A percentile compares a stretch with the other conserved stretches of the same genome.
Conservation (phyloP, 805 yeast genomes). For the Candida stauntonica region DNA sequence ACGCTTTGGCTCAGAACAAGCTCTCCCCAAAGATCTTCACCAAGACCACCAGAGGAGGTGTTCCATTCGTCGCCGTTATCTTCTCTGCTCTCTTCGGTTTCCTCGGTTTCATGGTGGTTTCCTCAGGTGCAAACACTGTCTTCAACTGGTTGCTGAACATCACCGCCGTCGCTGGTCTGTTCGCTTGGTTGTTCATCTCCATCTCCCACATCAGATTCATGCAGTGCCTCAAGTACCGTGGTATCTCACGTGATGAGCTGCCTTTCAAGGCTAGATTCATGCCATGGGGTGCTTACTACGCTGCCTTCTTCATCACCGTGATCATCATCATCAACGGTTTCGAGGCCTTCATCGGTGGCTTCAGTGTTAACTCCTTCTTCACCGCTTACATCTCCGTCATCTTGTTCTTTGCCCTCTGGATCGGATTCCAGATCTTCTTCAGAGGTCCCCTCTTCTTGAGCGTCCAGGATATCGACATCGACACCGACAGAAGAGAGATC, state of each 20-base stretch:
- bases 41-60: conserved; percentile 51
- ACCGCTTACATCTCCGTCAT: conserved; percentile 69
- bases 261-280: conserved; percentile 72
- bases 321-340: conserved; percentile 73
- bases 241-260: conserved; percentile 60
- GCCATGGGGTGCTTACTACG: conserved; percentile 66
- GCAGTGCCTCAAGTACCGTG: conserved; percentile 56
- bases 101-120: conserved; percentile 54
- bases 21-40: conserved; percentile 53
- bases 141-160: conserved; percentile 72
- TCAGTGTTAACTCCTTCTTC: conserved; percentile 55
- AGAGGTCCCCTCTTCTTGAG: conserved; percentile 43
- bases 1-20: conserved; percentile 56
- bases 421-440: conserved; percentile 49
- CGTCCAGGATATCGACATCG: conserved; percentile 63
- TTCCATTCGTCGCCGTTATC: conserved; percentile 55
- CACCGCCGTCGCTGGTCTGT: conserved; percentile 73
- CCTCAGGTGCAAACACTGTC: conserved; percentile 50
- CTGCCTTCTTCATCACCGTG: conserved; percentile 47
- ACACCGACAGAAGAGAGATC: conserved; percentile 58
- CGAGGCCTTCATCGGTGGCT: conserved; percentile 48
- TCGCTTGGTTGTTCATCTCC: conserved; percentile 67
- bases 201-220: conserved; percentile 67
- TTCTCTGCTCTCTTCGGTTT: conserved; percentile 59
- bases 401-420: conserved; percentile 52